These are phyloP conservation scores for Juglanconis juglandina DNA, from an alignment of 2,329 filamentous ascomycete genomes.

Conservation along the genomic window DNA sequence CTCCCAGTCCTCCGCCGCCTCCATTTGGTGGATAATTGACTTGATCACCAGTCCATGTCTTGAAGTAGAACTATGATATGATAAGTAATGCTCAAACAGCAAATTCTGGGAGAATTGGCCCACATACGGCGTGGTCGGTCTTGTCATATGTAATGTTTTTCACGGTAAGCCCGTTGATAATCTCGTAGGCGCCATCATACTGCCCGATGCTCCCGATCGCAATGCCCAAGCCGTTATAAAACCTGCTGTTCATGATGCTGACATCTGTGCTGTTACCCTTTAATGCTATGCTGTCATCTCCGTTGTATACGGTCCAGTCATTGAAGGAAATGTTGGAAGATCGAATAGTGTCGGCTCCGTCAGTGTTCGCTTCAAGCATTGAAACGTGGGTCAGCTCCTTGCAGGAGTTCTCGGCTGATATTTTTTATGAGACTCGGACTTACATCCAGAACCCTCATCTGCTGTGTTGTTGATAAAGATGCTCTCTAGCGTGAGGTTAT, in stretches of 20 bases:
- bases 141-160: conserved; percentile 36
- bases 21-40: conserved; percentile 45
- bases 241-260: conserved; percentile 35
- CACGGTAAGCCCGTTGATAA: conserved; percentile 37
- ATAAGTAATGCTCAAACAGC: neutral
- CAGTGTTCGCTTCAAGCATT: conserved; percentile 27
- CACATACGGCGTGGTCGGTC: conserved; percentile 32
- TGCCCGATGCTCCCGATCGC: conserved; percentile 48
- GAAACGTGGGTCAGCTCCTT: too few relatives aligned
- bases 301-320: conserved; percentile 26
- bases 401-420: too few relatives aligned
- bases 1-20: conserved; percentile 45
- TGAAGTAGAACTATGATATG: conserved; percentile 33
- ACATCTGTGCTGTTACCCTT: conserved; percentile 26
- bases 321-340: conserved; percentile 25
- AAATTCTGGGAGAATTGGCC: too few relatives aligned
- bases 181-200: conserved; percentile 40
- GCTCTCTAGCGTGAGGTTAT: conserved; percentile 38
- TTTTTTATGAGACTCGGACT: neutral
- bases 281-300: conserved; percentile 21
- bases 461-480: conserved; percentile 46
- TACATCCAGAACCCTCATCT: conserved; percentile 21
- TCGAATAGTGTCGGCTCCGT: conserved; percentile 28
- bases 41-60: conserved; percentile 46
- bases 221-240: conserved; percentile 40